Evolutionary conservation across 768 basidiomycete genomes (phyloP), one percentile per base, ranked within the genome.

Genomic region (Sporobolomyces roseus): DNA sequence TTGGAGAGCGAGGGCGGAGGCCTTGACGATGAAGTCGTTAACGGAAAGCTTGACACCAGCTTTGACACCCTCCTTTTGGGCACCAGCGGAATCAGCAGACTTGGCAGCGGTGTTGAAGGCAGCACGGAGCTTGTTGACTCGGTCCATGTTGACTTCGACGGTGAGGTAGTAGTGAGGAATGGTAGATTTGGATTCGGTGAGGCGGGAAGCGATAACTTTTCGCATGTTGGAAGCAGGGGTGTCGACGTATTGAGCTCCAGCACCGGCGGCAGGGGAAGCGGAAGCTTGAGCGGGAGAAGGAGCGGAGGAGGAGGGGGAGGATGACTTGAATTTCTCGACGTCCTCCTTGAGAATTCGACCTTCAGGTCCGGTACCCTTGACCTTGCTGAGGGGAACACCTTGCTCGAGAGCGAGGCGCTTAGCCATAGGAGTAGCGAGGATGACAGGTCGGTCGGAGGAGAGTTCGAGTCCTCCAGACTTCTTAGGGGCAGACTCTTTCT

Each of bases 1-100:
- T 49, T 85, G 84, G 56, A 98, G 83, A 2, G 96, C 93, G 75
- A 91, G 88, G 13, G 89, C 86, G 36, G 89, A 86, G 7, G 92
- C 96, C 81, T 99, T 99, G 77, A 98, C 86, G 76, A 99, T 85
- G 78, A 99, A 99, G 81, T 99, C 96, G 79, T 98, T 98, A 66
- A 99, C 91, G 74, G 91, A 93, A 60, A 99, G 85, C 82, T 93
- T 94, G 65, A 72, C 66, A 41, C 72, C 77, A 65, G 74, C 77
- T 78, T 81, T 80, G 69, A 79, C 80, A 45, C 80, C 81, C 79
- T 93, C 91, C 80, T 90, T 89, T 68, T 79, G 76, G 70, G 78
- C 78, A n/a, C 68, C 70, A 7, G 65, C 70, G 12, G 59, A 63
- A 76, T 90, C 90, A 30, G 84, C 83, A 45, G 91, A 80, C 23